Evolutionary conservation across 345 rosid genomes (phyloP), one percentile per base, ranked within the genome.

Genomic region (Microthlaspi erraticum): DNA sequence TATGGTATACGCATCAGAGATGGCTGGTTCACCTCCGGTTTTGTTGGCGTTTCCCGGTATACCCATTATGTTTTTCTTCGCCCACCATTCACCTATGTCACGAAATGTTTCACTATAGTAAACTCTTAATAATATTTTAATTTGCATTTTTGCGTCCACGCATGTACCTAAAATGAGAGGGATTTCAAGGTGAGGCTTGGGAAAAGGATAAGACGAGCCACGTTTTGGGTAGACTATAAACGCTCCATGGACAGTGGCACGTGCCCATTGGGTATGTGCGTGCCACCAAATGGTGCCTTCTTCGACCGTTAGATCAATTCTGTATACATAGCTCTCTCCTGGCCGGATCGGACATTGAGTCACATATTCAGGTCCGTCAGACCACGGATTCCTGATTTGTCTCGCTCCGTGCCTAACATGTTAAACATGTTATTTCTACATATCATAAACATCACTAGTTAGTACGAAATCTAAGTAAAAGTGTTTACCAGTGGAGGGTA

Each of bases 211-310:
- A 10, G 84, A 78, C 13, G 75, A 76, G 44, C 89, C 87, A 38
- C 49, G 72, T 59, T 54, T 77, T 2, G 89, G 91, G 20, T 64
- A 83, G 19, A 88, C 62, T 54, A 86, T 82, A 77, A 88, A 76
- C 59, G 90, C 90, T 51, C 98, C 96, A 45, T 92, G 80, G 39
- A 92, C 89, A 2, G 98, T 92, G 53, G 98, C 98, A 70, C 96
- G 76, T 5, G 84, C 79, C 92, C 90, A 92, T 65, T 77, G 77
- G 69, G 82, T 87, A 63, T 89, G 97, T 10, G 97, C 97, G 39
- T 91, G 97, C 97, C 97, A 91, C 96, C 97, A 87, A n/a, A 91
- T 73, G 10, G 97, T 88, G 37, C 97, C 97, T 72, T 87, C 92
- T 70, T 91, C 91, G 0, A 23, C 17, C 31, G 65, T 52, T 14